phyloP scores from a whole-genome alignment of 192 early-diverging fungal genomes.

The Martensiomyces pterosporus region DNA sequence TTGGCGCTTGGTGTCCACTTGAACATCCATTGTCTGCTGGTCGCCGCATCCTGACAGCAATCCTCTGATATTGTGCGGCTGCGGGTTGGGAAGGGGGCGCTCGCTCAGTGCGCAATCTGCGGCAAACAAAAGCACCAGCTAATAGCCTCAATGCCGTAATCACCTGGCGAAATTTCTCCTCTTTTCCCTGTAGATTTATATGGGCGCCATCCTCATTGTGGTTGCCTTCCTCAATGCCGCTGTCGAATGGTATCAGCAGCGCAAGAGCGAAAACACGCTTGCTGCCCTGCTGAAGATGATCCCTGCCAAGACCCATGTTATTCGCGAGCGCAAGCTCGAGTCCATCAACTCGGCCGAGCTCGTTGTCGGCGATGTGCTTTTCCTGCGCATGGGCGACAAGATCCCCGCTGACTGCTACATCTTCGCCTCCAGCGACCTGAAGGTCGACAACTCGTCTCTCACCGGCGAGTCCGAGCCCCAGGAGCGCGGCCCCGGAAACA shows the following conservation, averaged over 20 bases:
- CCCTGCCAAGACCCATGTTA: conserved; percentile 72
- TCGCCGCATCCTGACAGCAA: too few species aligned
- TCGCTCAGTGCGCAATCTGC: too few species aligned
- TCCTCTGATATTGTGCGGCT: too few species aligned
- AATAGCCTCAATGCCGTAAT: too few species aligned
- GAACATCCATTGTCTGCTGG: too few species aligned
- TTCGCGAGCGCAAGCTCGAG: conserved; percentile 71
- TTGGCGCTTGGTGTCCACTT: too few species aligned
- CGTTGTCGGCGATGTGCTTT: conserved; percentile 86
- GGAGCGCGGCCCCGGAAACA: conserved; percentile 64
- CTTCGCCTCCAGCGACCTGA: conserved; percentile 76
- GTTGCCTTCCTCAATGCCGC: conserved; percentile 88
- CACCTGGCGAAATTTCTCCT: too few species aligned
- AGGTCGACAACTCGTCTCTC: conserved; percentile 95
- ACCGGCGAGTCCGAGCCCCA: conserved; percentile 97
- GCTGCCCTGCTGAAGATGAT: conserved; percentile 92
- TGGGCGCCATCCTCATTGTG: conserved; percentile 82
- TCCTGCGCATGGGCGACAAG: conserved; percentile 90
- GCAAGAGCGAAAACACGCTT: conserved; percentile 84
- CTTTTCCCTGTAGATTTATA: conserved; percentile 77
- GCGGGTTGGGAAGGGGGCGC: too few species aligned
- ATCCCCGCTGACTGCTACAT: conserved; percentile 87
- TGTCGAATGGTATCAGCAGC: conserved; percentile 90
- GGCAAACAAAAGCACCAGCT: too few species aligned
- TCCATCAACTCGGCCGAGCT: conserved; percentile 68